Conservation (phyloP, 345 rosid species). For the Odontarrhena argentea region DNA sequence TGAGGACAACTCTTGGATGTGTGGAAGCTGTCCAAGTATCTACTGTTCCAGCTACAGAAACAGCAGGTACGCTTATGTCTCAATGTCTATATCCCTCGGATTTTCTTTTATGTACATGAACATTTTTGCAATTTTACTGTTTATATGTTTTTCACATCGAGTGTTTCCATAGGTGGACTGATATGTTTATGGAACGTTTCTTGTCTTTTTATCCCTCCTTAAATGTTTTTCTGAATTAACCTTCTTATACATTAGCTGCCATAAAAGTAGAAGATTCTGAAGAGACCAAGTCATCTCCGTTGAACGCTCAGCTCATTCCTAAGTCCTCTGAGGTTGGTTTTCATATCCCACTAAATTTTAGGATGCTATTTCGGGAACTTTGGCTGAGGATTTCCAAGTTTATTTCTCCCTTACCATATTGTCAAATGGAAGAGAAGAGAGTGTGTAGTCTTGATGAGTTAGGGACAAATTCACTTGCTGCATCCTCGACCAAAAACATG, state of each 20-base stretch:
- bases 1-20: conserved; percentile 23
- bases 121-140: neutral
- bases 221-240: neutral
- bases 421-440: neutral
- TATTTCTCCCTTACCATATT: neutral
- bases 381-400: neutral
- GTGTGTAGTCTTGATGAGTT: neutral
- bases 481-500: neutral
- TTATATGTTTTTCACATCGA: neutral
- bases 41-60: conserved; percentile 32
- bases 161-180: neutral
- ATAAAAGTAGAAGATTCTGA: conserved; percentile 34
- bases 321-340: conserved; percentile 64
- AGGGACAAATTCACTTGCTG: conserved; percentile 12
- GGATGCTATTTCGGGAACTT: conserved; percentile 7
- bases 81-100: neutral
- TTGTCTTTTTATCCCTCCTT: neutral
- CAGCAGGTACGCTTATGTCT: conserved; percentile 30
- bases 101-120: conserved; percentile 6
- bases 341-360: neutral
- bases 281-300: conserved; percentile 44
- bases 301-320: conserved; percentile 59
- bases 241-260: conserved; percentile 35
- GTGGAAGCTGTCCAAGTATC: conserved; percentile 37
- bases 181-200: conserved; percentile 9